A percentile compares a stretch with the other conserved stretches of the same genome.
Conservation (phyloP, 257 asterid species). For the Solanum habrochaites region DNA sequence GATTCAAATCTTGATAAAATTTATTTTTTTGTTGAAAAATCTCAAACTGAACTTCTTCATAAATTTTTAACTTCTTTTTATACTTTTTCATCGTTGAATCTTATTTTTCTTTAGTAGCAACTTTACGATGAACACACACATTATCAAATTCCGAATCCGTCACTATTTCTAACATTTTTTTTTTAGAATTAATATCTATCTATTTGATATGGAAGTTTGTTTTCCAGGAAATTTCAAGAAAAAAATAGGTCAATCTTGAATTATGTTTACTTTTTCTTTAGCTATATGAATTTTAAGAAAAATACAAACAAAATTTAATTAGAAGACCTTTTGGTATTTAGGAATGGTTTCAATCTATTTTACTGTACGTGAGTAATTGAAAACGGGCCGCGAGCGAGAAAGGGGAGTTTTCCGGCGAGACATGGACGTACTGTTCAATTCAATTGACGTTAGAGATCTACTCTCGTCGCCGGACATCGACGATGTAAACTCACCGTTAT, state of each 20-base stretch:
- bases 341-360: neutral
- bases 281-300: no score
- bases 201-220: neutral
- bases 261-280: neutral
- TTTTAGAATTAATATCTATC: no score
- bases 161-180: neutral
- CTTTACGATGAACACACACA: neutral
- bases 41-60: neutral
- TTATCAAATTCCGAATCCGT: no score
- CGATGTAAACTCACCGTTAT: constrained; percentile 55
- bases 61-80: no score
- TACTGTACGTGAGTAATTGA: no score
- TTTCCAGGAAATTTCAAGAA: neutral
- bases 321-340: neutral
- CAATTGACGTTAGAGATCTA: constrained; percentile 73
- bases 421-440: constrained; percentile 51
- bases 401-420: neutral
- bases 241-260: neutral
- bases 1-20: neutral
- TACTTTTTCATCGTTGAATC: neutral
- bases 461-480: constrained; percentile 44
- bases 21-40: neutral
- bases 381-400: neutral
- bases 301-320: no score
- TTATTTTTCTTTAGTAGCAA: neutral